Base-by-base conservation (phyloP, 1,139 yeast genomes). In the Sugiyamaella grinbergsii region DNA sequence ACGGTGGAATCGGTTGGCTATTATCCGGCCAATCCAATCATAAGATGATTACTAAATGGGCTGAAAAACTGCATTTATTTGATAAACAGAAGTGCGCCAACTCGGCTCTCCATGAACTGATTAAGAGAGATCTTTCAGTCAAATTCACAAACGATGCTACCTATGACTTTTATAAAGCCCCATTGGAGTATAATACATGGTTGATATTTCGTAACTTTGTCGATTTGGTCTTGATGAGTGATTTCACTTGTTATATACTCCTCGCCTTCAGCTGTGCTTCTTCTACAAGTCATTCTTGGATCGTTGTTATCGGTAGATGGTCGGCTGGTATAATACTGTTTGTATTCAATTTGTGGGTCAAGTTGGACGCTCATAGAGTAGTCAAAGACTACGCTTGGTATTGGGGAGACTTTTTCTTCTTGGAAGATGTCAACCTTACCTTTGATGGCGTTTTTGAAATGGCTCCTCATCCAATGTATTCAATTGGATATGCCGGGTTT, bases 401-500 rank as follows among this genome's bases (percentile, higher is more conserved):
- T 69, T 88, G 96, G 96, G 96, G 96, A 28, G 96, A 88, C 67
- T 88, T 88, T 71, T 88, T 88, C 75, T 86, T 85, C 70, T 77
- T 91, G 55, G 85, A 87, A 65, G 88, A 87, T 59, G 81, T 83
- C 63, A 85, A 85, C 56, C 77, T 88, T 62, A 85, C 88, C 29
- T 88, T 88, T 69, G 95, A 89, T 66, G 96, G 96, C 42, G 95
- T 88, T 8, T 88, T 87, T 67, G 95, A 88, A 68, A 79, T 88
- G 79, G 89, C 93, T 11, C 96, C 96, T 36, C 96, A 88, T 66
- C 96, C 96, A 51, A 88, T 88, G 96, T 88, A 88, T 67, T 86
- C 95, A 0, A 85, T 89, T 49, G 96, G 96, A 5, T 88, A 88
- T 66, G 80, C 88, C 49, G 96, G 96, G 1, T 88, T 85, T 70